phyloP scores from a whole-genome alignment of 768 basidiomycete genomes.

The Rubroboletus pulcherrimus region DNA sequence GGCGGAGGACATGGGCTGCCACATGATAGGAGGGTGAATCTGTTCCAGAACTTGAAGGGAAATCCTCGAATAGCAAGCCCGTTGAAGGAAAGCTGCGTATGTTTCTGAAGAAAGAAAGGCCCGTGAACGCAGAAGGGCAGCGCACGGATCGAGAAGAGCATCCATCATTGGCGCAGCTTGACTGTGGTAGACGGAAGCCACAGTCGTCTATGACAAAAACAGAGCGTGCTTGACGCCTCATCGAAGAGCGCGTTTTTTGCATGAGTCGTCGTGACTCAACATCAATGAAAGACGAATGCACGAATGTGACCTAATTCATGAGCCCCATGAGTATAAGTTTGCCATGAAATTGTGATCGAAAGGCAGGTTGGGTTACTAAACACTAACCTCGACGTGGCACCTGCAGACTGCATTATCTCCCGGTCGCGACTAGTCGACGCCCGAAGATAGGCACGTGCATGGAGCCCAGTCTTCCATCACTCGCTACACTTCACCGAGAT shows the following conservation, averaged over 20 bases:
- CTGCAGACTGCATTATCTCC: neutral
- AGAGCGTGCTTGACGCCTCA: conserved; percentile 11
- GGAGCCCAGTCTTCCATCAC: neutral
- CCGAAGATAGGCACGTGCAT: neutral
- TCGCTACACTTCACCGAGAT: neutral
- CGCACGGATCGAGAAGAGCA: neutral
- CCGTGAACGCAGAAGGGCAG: neutral
- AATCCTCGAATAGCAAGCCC: neutral
- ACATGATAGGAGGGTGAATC: conserved; percentile 10
- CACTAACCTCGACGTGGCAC: neutral
- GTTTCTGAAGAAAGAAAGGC: neutral
- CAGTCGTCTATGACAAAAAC: conserved; percentile 2
- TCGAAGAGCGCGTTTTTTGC: conserved; percentile 18
- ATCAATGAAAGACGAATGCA: conserved; percentile 10
- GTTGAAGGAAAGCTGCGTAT: neutral
- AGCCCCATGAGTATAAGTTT: neutral
- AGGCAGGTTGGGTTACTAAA: neutral
- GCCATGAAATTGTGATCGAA: neutral
- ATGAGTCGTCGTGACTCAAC: conserved; percentile 6
- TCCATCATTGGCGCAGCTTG: neutral
- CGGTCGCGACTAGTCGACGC: neutral
- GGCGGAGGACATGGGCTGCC: neutral
- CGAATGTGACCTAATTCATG: neutral
- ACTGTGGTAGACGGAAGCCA: neutral
- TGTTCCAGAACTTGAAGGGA: neutral